Conservation (phyloP, 305 asterid species). For the Striga hermonthica region DNA sequence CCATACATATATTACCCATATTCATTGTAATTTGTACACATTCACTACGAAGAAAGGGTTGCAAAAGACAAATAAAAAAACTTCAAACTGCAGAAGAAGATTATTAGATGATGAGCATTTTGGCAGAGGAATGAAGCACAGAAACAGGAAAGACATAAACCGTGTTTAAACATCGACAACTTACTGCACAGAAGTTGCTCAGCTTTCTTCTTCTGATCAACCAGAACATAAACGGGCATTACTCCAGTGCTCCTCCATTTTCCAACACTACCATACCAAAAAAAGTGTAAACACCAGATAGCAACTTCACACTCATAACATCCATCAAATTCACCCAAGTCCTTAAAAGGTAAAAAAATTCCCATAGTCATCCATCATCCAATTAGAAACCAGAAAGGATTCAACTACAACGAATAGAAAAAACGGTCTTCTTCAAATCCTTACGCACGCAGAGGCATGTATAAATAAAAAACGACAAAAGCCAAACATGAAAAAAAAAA, state of each 20-base stretch:
- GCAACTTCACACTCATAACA: background rate
- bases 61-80: too few species aligned
- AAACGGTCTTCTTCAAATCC: slow-evolving; percentile 17
- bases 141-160: too few species aligned
- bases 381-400: background rate
- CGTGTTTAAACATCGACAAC: too few species aligned
- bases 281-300: background rate
- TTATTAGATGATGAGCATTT: too few species aligned
- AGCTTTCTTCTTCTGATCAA: too few species aligned
- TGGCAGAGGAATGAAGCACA: too few species aligned
- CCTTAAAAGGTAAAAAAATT: background rate
- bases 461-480: slow-evolving; percentile 17
- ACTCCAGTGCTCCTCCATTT: background rate
- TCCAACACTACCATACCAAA: background rate
- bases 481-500: slow-evolving; percentile 23
- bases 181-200: too few species aligned
- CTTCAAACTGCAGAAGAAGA: too few species aligned
- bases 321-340: background rate
- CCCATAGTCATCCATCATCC: slow-evolving; percentile 14
- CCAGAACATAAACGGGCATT: too few species aligned
- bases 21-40: too few species aligned
- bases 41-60: too few species aligned
- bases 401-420: slow-evolving; percentile 35
- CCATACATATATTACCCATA: too few species aligned
- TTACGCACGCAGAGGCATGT: slow-evolving; percentile 26